A percentile compares a stretch with the other conserved stretches of the same genome.
Conservation (phyloP, 2,329 filamentous ascomycete genomes). For the Pseudogymnoascus sp. region DNA sequence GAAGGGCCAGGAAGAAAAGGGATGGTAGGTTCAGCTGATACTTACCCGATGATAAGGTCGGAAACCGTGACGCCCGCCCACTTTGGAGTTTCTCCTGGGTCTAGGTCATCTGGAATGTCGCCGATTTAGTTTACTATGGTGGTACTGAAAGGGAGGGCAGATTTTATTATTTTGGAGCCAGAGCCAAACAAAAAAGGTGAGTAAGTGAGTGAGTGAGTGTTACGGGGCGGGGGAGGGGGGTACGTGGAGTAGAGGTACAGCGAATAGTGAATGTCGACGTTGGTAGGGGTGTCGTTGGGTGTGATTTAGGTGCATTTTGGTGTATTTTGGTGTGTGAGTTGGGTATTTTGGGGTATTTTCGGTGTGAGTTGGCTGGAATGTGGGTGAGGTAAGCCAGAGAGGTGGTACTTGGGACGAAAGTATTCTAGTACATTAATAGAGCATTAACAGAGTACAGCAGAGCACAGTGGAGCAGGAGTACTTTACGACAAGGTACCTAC, state of each 20-base stretch:
- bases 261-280: not conserved
- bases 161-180: conserved; percentile 4
- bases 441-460: too few species aligned
- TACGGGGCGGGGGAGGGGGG: not conserved
- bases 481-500: not conserved
- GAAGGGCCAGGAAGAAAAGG: too few species aligned
- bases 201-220: not conserved
- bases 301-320: too few species aligned
- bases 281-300: too few species aligned
- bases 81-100: too few species aligned
- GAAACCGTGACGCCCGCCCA: too few species aligned
- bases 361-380: not conserved
- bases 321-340: too few species aligned
- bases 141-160: not conserved
- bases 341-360: too few species aligned
- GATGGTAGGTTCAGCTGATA: too few species aligned
- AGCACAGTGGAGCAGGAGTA: not conserved
- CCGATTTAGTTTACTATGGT: too few species aligned
- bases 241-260: not conserved
- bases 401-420: not conserved
- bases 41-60: too few species aligned
- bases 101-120: not conserved
- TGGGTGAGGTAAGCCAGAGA: not conserved
- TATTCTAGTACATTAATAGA: not conserved
- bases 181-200: not conserved